phyloP scores from a whole-genome alignment of 495 filamentous ascomycete species.

The Aspergillus cavernicola region DNA sequence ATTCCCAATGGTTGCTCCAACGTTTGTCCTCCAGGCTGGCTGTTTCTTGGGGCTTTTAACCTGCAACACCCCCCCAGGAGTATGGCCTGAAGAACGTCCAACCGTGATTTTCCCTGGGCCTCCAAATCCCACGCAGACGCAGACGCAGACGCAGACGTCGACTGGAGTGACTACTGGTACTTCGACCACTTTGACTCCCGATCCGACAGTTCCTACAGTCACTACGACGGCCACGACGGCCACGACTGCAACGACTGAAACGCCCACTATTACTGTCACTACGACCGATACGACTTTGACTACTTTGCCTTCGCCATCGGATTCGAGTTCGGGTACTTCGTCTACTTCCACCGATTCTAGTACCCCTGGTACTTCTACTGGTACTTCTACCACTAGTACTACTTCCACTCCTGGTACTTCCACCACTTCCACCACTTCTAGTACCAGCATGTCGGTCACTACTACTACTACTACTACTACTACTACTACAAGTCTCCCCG shows the following conservation, averaged over 20 bases:
- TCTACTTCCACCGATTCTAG: conserved; percentile 13
- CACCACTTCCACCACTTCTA: conserved; percentile 9
- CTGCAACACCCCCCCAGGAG: conserved; percentile 35
- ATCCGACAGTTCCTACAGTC: background rate
- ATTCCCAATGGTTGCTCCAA: conserved; percentile 27
- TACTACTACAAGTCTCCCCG: conserved; percentile 17
- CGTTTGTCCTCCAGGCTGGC: conserved; percentile 24
- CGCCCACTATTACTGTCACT: background rate
- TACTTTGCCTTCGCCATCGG: background rate
- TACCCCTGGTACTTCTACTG: conserved; percentile 1
- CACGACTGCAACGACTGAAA: background rate
- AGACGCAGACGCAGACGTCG: too few relatives aligned
- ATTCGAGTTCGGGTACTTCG: background rate
- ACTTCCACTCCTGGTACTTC: conserved; percentile 8
- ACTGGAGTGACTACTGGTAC: background rate
- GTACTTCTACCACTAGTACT: conserved; percentile 14
- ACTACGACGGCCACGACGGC: background rate
- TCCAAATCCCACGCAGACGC: background rate
- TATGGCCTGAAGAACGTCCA: conserved; percentile 25
- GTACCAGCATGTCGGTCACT: conserved; percentile 16
- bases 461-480: conserved; percentile 2
- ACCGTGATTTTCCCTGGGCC: conserved; percentile 23
- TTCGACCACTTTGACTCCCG: background rate
- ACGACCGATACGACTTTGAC: background rate
- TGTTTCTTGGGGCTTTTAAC: conserved; percentile 40